Conservation (phyloP, 2,329 filamentous ascomycete genomes). For the Colletotrichum limetticola region DNA sequence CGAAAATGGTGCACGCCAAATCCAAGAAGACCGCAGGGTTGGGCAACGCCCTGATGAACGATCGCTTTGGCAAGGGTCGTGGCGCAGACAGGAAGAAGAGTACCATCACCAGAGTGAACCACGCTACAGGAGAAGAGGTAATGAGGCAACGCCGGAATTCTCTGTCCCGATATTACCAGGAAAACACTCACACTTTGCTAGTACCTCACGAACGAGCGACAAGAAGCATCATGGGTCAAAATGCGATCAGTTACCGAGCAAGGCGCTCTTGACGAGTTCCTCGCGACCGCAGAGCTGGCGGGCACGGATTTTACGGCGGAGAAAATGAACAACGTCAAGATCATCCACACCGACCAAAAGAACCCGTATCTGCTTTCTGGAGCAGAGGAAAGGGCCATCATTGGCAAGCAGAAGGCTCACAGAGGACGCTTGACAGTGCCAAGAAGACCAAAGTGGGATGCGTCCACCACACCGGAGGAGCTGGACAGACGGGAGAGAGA, state of each 20-base stretch:
- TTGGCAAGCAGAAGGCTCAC: conserved; percentile 87
- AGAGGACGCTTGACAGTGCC: conserved; percentile 86
- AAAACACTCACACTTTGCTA: conserved; percentile 46
- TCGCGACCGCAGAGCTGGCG: conserved; percentile 95
- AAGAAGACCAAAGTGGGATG: conserved; percentile 88
- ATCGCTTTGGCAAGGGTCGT: conserved; percentile 95
- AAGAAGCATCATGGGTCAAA: conserved; percentile 97
- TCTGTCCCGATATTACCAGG: background rate
- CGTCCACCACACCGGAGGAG: conserved; percentile 83
- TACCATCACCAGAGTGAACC: conserved; percentile 74
- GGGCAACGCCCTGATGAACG: conserved; percentile 98
- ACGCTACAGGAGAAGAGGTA: conserved; percentile 81
- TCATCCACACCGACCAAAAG: conserved; percentile 95
- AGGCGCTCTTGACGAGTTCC: conserved; percentile 94
- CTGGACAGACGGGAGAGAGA: conserved; percentile 84
- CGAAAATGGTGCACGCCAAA: conserved; percentile 76
- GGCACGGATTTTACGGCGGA: conserved; percentile 98
- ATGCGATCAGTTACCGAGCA: conserved; percentile 99
- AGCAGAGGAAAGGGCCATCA: conserved; percentile 80
- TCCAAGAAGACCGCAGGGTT: conserved; percentile 95
- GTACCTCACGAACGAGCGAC: conserved; percentile 90
- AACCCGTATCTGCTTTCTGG: conserved; percentile 93
- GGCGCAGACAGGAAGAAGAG: conserved; percentile 82
- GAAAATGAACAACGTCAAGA: conserved; percentile 99
- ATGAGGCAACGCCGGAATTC: conserved; percentile 21